These are phyloP conservation scores for Pythium phragmitis DNA, from an alignment of 352 stramenopile species.

Conservation along the genomic window DNA sequence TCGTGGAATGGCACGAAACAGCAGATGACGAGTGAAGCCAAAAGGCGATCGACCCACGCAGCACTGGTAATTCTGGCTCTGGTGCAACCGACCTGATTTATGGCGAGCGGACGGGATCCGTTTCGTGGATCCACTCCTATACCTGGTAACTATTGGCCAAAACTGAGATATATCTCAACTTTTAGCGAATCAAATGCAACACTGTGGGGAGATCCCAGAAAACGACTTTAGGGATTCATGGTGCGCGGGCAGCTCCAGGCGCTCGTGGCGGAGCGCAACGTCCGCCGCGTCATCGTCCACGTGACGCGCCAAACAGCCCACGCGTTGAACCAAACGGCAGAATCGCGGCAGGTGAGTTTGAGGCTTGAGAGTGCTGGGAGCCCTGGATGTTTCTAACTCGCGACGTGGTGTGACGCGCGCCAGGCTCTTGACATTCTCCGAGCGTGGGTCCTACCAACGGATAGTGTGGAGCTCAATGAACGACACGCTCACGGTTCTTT, in stretches of 20 bases:
- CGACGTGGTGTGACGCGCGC: neutral
- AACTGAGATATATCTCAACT: neutral
- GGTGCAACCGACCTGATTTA: constrained; percentile 22
- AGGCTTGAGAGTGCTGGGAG: neutral
- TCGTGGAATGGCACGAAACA: neutral
- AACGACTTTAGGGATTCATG: neutral
- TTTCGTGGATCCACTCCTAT: constrained; percentile 13
- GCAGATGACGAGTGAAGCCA: neutral
- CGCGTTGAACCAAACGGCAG: constrained; percentile 7
- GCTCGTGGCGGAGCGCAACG: constrained; percentile 36
- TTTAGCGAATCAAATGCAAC: neutral
- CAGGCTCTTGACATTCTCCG: constrained; percentile 5
- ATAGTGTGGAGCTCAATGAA: neutral
- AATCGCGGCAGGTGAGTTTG: constrained; percentile 20
- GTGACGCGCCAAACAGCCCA: constrained; percentile 24
- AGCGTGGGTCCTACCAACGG: neutral
- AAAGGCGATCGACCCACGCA: neutral
- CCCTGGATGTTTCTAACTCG: neutral
- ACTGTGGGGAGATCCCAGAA: too few relatives aligned
- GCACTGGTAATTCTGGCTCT: too few relatives aligned
- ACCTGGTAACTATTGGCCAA: constrained; percentile 1
- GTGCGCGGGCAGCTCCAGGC: constrained; percentile 1
- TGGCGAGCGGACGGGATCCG: neutral
- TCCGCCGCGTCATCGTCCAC: constrained; percentile 53
- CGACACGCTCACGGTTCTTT: neutral